A percentile compares a stretch with the other conserved stretches of the same genome.
Evolutionary conservation across 2,329 filamentous ascomycete species (phyloP).

Genomic region (Fusarium abutilonis): DNA sequence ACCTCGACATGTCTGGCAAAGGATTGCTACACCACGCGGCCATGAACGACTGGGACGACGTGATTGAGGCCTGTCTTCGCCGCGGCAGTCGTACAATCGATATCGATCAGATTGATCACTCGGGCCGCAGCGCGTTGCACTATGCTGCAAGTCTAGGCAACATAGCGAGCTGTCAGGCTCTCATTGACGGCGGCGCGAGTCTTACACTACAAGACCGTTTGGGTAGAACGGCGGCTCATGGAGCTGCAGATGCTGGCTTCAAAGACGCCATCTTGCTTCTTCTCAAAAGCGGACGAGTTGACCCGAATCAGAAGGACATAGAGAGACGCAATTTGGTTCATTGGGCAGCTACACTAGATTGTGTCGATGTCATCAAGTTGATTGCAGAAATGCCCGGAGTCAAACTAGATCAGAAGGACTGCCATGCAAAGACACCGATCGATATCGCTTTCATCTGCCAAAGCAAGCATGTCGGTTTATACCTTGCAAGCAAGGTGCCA

Average conservation of each 20-base stretch:
- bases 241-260: slow-evolving; percentile 6
- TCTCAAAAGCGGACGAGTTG: not conserved
- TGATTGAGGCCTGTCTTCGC: not conserved
- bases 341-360: slow-evolving; percentile 4
- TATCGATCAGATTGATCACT: slow-evolving; percentile 3
- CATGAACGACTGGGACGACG: slow-evolving; percentile 2
- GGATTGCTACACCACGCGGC: slow-evolving; percentile 1
- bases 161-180: not conserved
- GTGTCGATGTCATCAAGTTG: not conserved
- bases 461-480: not conserved
- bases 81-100: not conserved
- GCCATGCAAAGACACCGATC: not conserved
- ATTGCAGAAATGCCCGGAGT: not conserved
- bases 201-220: not conserved
- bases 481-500: not conserved
- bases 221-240: slow-evolving; percentile 1
- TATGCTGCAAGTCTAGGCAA: slow-evolving; percentile 4
- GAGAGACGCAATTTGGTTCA: slow-evolving; percentile 4
- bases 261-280: not conserved
- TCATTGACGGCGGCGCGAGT: slow-evolving; percentile 1
- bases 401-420: not conserved
- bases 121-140: slow-evolving; percentile 1
- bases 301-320: slow-evolving; percentile 1
- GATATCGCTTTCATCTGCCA: slow-evolving; percentile 8
- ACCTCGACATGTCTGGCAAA: not conserved